Conservation (phyloP, 1,284 basidiomycete genomes). For the Ceratorhiza oryzae-sativae region DNA sequence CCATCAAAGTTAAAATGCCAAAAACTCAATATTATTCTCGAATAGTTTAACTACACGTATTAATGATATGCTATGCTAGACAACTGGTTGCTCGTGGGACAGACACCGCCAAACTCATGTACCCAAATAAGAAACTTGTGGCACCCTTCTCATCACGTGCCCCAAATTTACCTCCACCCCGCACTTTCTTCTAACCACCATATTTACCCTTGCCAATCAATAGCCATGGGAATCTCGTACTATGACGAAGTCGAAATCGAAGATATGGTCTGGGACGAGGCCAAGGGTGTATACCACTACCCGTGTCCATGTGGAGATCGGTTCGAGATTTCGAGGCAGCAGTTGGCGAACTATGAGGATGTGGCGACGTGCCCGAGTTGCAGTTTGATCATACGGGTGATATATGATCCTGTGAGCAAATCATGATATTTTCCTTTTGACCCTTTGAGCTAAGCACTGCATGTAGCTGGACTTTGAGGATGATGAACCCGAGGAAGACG, state of each 20-base stretch:
- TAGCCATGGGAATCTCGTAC: conserved; percentile 52
- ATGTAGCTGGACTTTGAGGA: conserved; percentile 50
- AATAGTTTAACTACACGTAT: too few species aligned
- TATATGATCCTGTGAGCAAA: conserved; percentile 89
- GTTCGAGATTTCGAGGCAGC: conserved; percentile 91
- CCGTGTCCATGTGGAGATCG: conserved; percentile 98
- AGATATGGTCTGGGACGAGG: conserved; percentile 91
- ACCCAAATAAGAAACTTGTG: too few species aligned
- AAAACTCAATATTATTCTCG: neutral
- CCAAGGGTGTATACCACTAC: conserved; percentile 87
- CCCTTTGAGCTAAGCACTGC: neutral
- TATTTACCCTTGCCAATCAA: neutral
- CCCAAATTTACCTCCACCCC: neutral
- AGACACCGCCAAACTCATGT: too few species aligned
- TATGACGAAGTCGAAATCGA: conserved; percentile 96
- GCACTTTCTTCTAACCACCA: neutral
- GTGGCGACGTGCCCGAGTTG: conserved; percentile 98
- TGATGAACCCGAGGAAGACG: conserved; percentile 56
- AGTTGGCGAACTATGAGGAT: conserved; percentile 91
- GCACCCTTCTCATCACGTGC: neutral
- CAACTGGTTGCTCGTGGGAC: too few species aligned
- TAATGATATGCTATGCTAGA: too few species aligned
- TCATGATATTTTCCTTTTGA: neutral
- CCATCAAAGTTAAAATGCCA: too few species aligned
- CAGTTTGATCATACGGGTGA: conserved; percentile 89